Base-by-base conservation (phyloP, 2,329 filamentous ascomycete genomes). In the Beauveria sp. region DNA sequence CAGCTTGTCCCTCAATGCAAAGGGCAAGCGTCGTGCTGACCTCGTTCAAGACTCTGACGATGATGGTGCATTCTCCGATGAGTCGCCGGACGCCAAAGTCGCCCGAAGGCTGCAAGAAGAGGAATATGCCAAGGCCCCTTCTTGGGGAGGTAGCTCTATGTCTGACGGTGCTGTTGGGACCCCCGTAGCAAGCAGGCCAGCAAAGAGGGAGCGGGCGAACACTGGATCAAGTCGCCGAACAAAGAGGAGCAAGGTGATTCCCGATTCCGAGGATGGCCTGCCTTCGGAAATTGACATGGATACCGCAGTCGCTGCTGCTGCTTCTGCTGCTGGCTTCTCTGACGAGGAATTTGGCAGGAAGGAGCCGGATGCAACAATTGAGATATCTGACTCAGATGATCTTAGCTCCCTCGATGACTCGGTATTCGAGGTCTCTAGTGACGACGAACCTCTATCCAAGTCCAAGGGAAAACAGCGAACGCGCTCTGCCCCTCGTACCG, bases 1-100 rank as follows among this genome's bases (percentile, higher is more conserved):
- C 72, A 73, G 79, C 55, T 81, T 77, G 63, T 75, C 81, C 2
- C 70, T 84, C 67, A 74, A 72, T 43, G 62, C 74, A 4, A 74
- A 80, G 64, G 69, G 73, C 58, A 81, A 83, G 71, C 72, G 77
- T 2, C 58, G 58, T 54, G 63, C 75, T 59, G 69, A 75, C 37
- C 72, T 78, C 72, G 81, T 63, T 69, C 72, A 76, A 2, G 75
- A 78, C 10, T 73, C 73, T 1, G 72, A 76, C n/a, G 70, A 76
- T 2, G 72, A 76, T 0, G 69, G 69, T 34, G 66, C 67, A 3
- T 61, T 67, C 50, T 64, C 63, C 2, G 68, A 68, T 22, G 43
- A 63, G 6, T 69, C 66, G 12, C 64, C 65, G 16, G 70, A 74
- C 57, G 71, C 67, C 14, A 62, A 67, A 44, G 64, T 70, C 28